Base-by-base conservation (phyloP, 2,329 filamentous ascomycete genomes). In the Neurospora sp. region DNA sequence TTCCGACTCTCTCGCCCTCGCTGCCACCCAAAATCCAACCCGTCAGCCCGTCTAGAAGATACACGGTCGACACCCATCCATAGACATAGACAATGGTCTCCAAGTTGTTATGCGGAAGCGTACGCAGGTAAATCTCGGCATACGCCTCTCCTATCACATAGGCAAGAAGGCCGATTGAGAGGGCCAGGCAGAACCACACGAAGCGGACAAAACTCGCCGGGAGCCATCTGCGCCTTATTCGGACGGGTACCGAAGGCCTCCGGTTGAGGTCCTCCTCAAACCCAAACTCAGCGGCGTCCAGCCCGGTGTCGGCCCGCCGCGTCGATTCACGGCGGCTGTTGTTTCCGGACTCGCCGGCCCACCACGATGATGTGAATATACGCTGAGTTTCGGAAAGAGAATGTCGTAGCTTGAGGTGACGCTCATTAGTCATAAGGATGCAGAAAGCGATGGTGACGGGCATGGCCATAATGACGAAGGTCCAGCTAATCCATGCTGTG, bases 61-160 rank as follows among this genome's bases (percentile, higher is more conserved):
- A 86, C 8, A 91, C 88, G 1, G 88, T 91, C 38, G 85, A 82
- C 10, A 91, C 87, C 89, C 89, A 91, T 67, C 87, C 89, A 77
- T 91, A 91, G 67, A 91, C 89, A 75, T 91, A 91, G 11, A 89
- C 82, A 68, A 91, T 86, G 0, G 88, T 91, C 77, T 91, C 88
- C 72, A 88, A 81, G 71, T 85, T 90, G 79, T 86, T 85, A 75
- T 91, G 89, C 4, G 89, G 89, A 70, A 91, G 79, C 0, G 89
- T 91, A 46, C 87, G 83, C 43, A 91, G 81, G 74, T 91, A 91
- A 12, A 90, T 86, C 79, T 91, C 89, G 17, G 88, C 88, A 77
- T 91, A 91, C 1, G 87, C 87, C 78, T 91, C 89, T 77, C 89
- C 89, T 73, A 91, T 83, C 10, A 90, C 85, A 77, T 91, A 91